A percentile compares a stretch with the other conserved stretches of the same genome.
These are phyloP conservation scores for Sclerospora graminicola DNA, from an alignment of 352 stramenopile species.

Conservation along the genomic window DNA sequence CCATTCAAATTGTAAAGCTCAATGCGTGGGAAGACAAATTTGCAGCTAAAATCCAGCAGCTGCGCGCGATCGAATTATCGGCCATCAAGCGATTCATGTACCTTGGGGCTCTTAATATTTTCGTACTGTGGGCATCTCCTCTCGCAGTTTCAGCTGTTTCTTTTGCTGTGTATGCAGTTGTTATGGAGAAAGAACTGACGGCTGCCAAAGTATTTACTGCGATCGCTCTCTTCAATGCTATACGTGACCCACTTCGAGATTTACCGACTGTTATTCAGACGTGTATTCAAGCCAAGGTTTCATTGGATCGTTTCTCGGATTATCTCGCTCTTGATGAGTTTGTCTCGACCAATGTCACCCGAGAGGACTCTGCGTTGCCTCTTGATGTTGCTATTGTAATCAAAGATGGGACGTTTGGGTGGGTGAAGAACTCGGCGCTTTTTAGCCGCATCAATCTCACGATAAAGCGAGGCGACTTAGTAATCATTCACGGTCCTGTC, in stretches of 20 bases:
- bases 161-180: constrained; percentile 36
- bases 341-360: constrained; percentile 9
- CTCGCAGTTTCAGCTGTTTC: constrained; percentile 33
- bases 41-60: constrained; percentile 49
- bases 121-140: constrained; percentile 32
- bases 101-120: constrained; percentile 43
- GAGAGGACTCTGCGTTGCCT: constrained; percentile 1
- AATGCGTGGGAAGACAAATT: constrained; percentile 87
- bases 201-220: constrained; percentile 45
- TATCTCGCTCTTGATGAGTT: constrained; percentile 26
- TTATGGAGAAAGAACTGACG: constrained; percentile 27
- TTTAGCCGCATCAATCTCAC: constrained; percentile 29
- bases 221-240: constrained; percentile 35
- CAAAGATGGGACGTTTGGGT: constrained; percentile 24
- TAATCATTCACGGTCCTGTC: constrained; percentile 36
- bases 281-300: constrained; percentile 29
- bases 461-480: constrained; percentile 32
- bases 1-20: constrained; percentile 95
- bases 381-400: constrained; percentile 15
- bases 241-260: constrained; percentile 26
- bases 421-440: constrained; percentile 11
- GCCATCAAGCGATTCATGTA: constrained; percentile 43
- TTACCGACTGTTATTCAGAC: constrained; percentile 24
- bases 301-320: constrained; percentile 21
- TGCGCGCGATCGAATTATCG: constrained; percentile 75